phyloP scores from a whole-genome alignment of 1,139 yeast genomes.

The Wickerhamomyces sp. region DNA sequence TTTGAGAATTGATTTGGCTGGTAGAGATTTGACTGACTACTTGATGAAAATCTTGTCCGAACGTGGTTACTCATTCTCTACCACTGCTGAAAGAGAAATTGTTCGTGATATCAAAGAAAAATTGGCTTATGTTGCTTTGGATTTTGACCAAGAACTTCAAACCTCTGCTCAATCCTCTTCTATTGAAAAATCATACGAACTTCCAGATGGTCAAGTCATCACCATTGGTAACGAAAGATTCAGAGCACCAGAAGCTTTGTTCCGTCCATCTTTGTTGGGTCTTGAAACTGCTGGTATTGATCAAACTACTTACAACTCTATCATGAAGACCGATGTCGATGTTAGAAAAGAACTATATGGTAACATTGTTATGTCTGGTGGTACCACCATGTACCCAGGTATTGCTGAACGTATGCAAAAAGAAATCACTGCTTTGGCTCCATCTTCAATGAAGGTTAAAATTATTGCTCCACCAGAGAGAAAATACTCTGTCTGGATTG shows the following conservation, averaged over 20 bases:
- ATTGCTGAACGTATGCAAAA: conserved; percentile 99
- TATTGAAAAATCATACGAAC: conserved; percentile 97
- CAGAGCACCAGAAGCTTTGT: conserved; percentile 99
- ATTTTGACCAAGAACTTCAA: conserved; percentile 97
- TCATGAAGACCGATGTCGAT: conserved; percentile 98
- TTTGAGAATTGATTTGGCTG: conserved; percentile 97
- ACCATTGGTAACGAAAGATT: conserved; percentile 99
- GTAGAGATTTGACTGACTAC: conserved; percentile 98
- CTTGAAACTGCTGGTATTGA: conserved; percentile 99
- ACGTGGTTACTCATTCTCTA: conserved; percentile 98
- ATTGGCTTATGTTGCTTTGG: conserved; percentile 95
- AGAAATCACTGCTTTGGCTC: conserved; percentile 99
- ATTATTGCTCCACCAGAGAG: conserved; percentile 99
- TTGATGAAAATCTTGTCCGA: conserved; percentile 97
- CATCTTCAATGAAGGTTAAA: conserved; percentile 99
- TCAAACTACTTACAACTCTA: conserved; percentile 98
- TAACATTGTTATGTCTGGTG: conserved; percentile 99
- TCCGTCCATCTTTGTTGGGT: conserved; percentile 98
- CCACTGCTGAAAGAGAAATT: conserved; percentile 99
- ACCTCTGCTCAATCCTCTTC: conserved; percentile 98
- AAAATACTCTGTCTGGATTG: conserved; percentile 99
- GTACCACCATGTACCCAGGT: conserved; percentile 99
- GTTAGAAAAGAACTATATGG: conserved; percentile 98
- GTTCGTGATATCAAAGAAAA: conserved; percentile 99
- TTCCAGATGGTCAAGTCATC: conserved; percentile 99